phyloP scores from a whole-genome alignment of 2,329 filamentous ascomycete genomes.

The Basipetospora sp. region DNA sequence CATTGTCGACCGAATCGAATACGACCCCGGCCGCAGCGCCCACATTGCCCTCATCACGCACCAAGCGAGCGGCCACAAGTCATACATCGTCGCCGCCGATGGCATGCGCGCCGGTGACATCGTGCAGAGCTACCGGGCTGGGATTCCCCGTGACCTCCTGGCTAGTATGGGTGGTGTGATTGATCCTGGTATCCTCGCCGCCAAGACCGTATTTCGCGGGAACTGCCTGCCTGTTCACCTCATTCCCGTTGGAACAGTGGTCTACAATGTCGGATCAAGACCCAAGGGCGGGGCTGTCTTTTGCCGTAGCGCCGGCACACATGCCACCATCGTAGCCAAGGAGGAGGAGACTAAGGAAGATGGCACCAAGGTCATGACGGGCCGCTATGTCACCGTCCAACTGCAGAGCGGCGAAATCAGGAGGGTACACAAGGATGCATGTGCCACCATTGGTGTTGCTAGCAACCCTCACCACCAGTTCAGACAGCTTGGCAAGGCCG shows the following conservation, averaged over 20 bases:
- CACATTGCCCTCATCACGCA: constrained; percentile 81
- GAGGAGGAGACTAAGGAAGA: constrained; percentile 57
- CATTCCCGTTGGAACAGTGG: constrained; percentile 83
- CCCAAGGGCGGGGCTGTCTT: constrained; percentile 68
- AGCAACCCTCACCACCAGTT: constrained; percentile 91
- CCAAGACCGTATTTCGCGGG: constrained; percentile 82
- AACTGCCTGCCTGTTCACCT: constrained; percentile 93
- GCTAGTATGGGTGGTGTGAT: constrained; percentile 83
- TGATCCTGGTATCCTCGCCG: constrained; percentile 89
- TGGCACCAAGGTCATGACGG: constrained; percentile 46
- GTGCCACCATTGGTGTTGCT: constrained; percentile 82
- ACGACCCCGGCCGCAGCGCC: constrained; percentile 83
- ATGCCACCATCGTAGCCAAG: constrained; percentile 77
- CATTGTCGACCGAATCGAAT: constrained; percentile 82
- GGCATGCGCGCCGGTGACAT: constrained; percentile 83
- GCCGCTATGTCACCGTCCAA: constrained; percentile 68
- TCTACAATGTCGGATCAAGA: constrained; percentile 76
- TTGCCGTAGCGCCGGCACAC: constrained; percentile 87
- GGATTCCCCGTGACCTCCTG: constrained; percentile 75
- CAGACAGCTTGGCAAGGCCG: constrained; percentile 83
- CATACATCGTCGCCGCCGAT: constrained; percentile 90
- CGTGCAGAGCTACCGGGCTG: constrained; percentile 79
- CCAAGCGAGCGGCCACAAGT: constrained; percentile 57
- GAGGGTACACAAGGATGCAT: constrained; percentile 78
- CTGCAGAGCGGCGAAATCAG: constrained; percentile 88